These are phyloP conservation scores for Colletotrichum nymphaeae DNA, from an alignment of 2,329 filamentous ascomycete genomes.

Conservation along the genomic window DNA sequence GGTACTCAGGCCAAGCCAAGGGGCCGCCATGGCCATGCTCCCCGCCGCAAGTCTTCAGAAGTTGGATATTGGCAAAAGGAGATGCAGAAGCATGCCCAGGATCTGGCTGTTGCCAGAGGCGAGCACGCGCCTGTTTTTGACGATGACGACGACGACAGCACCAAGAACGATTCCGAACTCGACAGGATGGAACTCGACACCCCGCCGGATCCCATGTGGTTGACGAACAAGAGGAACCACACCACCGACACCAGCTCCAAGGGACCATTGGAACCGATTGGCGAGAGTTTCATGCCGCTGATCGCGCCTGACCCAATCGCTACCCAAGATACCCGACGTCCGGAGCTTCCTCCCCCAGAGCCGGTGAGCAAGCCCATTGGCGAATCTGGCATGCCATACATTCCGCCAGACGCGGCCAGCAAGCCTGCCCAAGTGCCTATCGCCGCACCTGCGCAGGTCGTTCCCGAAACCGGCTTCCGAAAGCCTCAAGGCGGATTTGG, in stretches of 20 bases:
- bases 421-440: slow-evolving; percentile 36
- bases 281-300: slow-evolving; percentile 35
- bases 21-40: slow-evolving; percentile 40
- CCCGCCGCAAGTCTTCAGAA: slow-evolving; percentile 70
- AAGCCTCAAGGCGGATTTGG: slow-evolving; percentile 51
- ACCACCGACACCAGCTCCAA: slow-evolving; percentile 12
- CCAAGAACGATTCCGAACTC: slow-evolving; percentile 51
- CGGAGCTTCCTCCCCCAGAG: slow-evolving; percentile 25
- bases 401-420: slow-evolving; percentile 6
- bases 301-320: slow-evolving; percentile 13
- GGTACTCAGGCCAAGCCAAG: slow-evolving; percentile 38
- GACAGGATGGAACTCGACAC: slow-evolving; percentile 54
- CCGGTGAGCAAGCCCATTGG: slow-evolving; percentile 14
- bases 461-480: slow-evolving; percentile 55
- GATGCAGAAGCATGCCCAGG: slow-evolving; percentile 82
- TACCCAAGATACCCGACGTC: slow-evolving; percentile 9
- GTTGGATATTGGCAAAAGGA: slow-evolving; percentile 82
- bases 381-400: slow-evolving; percentile 24
- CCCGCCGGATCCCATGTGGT: slow-evolving; percentile 56
- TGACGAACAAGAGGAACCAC: slow-evolving; percentile 46
- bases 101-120: slow-evolving; percentile 63
- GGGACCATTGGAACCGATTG: slow-evolving; percentile 25
- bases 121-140: slow-evolving; percentile 37
- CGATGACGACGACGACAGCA: slow-evolving; percentile 39
- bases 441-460: slow-evolving; percentile 45